phyloP scores from a whole-genome alignment of 192 early-diverging fungal species.

The Backusella circina region DNA sequence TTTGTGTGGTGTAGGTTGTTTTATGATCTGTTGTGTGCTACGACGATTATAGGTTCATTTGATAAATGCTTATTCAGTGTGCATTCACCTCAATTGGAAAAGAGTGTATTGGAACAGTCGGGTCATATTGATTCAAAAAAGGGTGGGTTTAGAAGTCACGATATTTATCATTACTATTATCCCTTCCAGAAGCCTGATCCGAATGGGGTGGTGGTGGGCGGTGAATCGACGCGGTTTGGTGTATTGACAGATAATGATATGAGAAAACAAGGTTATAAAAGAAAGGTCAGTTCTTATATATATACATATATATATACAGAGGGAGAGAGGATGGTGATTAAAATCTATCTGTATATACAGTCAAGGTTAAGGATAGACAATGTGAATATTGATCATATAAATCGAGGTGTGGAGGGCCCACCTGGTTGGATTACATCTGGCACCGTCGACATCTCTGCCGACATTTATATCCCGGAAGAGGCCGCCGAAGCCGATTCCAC shows the following conservation, averaged over 20 bases:
- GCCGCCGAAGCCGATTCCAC: constrained; percentile 35
- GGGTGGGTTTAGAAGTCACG: constrained; percentile 26
- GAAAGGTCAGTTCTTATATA: constrained; percentile 35
- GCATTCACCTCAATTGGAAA: constrained; percentile 75
- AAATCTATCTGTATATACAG: constrained; percentile 13
- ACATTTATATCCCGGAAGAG: constrained; percentile 60
- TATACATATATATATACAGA: neutral
- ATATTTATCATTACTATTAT: constrained; percentile 35
- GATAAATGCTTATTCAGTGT: constrained; percentile 95
- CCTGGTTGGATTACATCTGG: constrained; percentile 94
- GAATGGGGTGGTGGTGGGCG: constrained; percentile 36
- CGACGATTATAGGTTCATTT: constrained; percentile 86
- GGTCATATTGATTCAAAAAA: constrained; percentile 26
- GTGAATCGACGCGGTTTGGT: constrained; percentile 24
- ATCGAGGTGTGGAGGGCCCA: constrained; percentile 80
- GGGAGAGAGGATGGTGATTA: neutral
- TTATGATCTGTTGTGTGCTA: constrained; percentile 86
- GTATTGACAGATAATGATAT: constrained; percentile 33
- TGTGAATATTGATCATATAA: constrained; percentile 88
- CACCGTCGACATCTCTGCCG: constrained; percentile 74
- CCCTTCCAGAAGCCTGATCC: constrained; percentile 24
- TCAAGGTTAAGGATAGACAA: constrained; percentile 83
- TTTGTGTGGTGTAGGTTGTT: too few species aligned
- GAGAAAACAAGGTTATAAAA: constrained; percentile 34
- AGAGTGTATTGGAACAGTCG: constrained; percentile 37